Conservation (phyloP, 1,284 basidiomycete genomes). For the Austroboletus niveus region DNA sequence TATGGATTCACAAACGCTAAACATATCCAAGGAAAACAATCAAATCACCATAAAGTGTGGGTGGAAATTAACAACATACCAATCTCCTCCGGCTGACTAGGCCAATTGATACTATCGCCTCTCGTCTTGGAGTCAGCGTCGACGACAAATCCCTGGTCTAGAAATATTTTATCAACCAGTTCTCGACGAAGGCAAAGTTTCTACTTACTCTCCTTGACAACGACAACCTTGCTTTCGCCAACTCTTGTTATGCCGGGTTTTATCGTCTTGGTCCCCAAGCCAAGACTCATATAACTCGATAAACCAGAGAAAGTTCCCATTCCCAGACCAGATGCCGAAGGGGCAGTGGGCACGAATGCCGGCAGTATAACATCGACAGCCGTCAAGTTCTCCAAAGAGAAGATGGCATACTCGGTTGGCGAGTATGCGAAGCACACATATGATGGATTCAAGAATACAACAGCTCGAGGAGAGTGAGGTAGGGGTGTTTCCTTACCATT, state of each 20-base stretch:
- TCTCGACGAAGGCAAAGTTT: background rate
- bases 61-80: constrained; percentile 39
- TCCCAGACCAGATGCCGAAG: constrained; percentile 42
- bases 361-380: constrained; percentile 56
- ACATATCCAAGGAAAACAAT: background rate
- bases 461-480: constrained; percentile 81
- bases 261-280: constrained; percentile 67
- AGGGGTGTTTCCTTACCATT: constrained; percentile 66
- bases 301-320: constrained; percentile 74
- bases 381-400: constrained; percentile 60
- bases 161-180: background rate
- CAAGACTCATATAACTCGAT: constrained; percentile 87
- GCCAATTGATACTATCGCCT: constrained; percentile 68
- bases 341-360: constrained; percentile 39
- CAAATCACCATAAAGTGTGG: background rate
- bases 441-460: constrained; percentile 65
- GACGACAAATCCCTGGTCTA: constrained; percentile 76
- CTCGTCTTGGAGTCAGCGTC: constrained; percentile 70
- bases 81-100: constrained; percentile 78
- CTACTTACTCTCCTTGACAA: constrained; percentile 79
- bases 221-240: constrained; percentile 67
- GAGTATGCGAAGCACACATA: constrained; percentile 76
- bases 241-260: constrained; percentile 66
- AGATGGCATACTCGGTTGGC: constrained; percentile 72
- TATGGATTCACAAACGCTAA: constrained; percentile 82